Evolutionary conservation across 2,329 filamentous ascomycete species (phyloP), one percentile per base, ranked within the genome.

Genomic region (Diaporthe citrichinensis): DNA sequence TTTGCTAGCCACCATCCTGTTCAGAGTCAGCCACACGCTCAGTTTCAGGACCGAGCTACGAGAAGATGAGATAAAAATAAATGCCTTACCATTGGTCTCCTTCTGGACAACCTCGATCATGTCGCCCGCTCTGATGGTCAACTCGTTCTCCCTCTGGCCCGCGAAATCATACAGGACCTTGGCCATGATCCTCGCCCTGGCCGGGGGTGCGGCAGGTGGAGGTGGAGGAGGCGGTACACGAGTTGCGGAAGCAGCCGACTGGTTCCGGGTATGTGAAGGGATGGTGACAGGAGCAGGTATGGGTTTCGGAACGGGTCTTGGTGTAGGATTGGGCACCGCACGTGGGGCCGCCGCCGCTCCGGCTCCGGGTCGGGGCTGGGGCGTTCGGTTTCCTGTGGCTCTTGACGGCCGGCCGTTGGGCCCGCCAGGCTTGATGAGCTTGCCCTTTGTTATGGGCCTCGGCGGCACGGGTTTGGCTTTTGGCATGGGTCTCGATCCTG

Each of bases 1-100:
- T 95, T 96, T 78, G 93, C 97, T 62, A 98, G 89, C 96, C 96
- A 98, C 97, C 97, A 99, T 72, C 97, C 96, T 98, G 79, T 53
- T 58, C 28, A 4, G n/a, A 28, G 74, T 85, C 76, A 84, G 83
- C 79, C 71, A 44, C 62, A 17, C 41, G 4, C 20, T 31, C 8
- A 53, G 14, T 39, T 39, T 8, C 0, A 44, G 39, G 2, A 31
- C 10, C 6, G n/a, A 23, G 31, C 3, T 17, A 41, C 23, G 46
- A 28, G 17, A 34, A 34, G 5, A 4, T 49, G 28, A 23, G 6
- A 12, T 31, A 17, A 76, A 23, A 14, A 7, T 34, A n/a, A n/a
- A 25, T 44, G 61, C 84, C 93, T 84, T 91, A 98, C 96, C 97
- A 83, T 98, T 98, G 83, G 90, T 93, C 85, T 98, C 96, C 85